Conservation (phyloP, 768 basidiomycete species). For the Leccinum fibrillosum region DNA sequence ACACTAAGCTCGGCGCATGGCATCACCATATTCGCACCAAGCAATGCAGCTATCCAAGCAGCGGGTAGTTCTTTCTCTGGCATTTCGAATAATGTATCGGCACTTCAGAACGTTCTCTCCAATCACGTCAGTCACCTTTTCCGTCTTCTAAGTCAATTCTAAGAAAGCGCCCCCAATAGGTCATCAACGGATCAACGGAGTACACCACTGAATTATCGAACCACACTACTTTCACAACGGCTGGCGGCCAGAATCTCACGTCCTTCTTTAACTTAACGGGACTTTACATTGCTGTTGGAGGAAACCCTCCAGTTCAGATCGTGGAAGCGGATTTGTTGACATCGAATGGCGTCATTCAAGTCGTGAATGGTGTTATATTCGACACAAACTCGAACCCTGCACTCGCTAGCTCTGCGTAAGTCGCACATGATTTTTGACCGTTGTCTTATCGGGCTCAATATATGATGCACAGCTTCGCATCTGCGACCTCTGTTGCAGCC, state of each 20-base stretch:
- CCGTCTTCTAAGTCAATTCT: background rate
- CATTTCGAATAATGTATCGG: slow-evolving; percentile 43
- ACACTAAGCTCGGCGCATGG: slow-evolving; percentile 41
- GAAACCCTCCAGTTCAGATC: slow-evolving; percentile 48
- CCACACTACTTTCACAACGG: slow-evolving; percentile 43
- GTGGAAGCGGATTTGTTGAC: slow-evolving; percentile 56
- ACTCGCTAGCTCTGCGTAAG: slow-evolving; percentile 55
- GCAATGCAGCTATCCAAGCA: slow-evolving; percentile 44
- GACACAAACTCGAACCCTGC: slow-evolving; percentile 39
- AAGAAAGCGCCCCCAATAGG: slow-evolving; percentile 27
- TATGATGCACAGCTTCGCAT: slow-evolving; percentile 29
- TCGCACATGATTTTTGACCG: background rate
- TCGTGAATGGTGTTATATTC: slow-evolving; percentile 53
- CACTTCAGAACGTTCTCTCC: slow-evolving; percentile 41
- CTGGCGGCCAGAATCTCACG: slow-evolving; percentile 51
- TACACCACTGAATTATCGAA: slow-evolving; percentile 53
- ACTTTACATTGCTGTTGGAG: slow-evolving; percentile 46
- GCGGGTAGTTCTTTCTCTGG: slow-evolving; percentile 33
- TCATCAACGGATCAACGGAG: slow-evolving; percentile 64
- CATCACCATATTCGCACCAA: slow-evolving; percentile 68
- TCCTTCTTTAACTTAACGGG: slow-evolving; percentile 58
- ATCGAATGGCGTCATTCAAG: slow-evolving; percentile 67
- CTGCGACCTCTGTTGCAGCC: slow-evolving; percentile 47
- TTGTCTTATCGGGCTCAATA: background rate
- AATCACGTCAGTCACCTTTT: slow-evolving; percentile 52